Conservation (phyloP, 805 yeast species). For the Maudiozyma serrabonitensis region DNA sequence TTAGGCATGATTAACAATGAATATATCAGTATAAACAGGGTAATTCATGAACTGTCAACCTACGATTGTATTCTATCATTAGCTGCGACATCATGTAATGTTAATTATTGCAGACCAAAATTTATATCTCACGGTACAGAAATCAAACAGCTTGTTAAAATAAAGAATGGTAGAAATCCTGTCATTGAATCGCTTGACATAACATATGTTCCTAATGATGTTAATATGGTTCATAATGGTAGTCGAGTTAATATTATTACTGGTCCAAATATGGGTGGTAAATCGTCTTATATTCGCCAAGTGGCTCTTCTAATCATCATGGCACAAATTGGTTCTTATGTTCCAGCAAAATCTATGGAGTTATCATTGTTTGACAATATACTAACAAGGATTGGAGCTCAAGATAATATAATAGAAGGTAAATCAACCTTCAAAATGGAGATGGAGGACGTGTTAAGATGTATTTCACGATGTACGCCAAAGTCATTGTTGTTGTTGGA, state of each 20-base stretch:
- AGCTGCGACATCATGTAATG: constrained; percentile 46
- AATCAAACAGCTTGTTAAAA: constrained; percentile 35
- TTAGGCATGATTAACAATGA: constrained; percentile 30
- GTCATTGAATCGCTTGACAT: constrained; percentile 44
- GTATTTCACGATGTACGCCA: constrained; percentile 65
- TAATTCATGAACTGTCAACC: constrained; percentile 40
- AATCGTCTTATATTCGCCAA: constrained; percentile 47
- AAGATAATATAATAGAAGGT: constrained; percentile 64
- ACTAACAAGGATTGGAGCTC: constrained; percentile 67
- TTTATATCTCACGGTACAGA: constrained; percentile 30
- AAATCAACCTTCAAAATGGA: constrained; percentile 90
- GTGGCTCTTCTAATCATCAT: constrained; percentile 39
- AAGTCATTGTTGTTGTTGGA: constrained; percentile 83
- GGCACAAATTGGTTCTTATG: constrained; percentile 50
- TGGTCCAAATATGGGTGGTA: constrained; percentile 58
- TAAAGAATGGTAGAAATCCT: constrained; percentile 57
- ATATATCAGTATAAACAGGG: constrained; percentile 31
- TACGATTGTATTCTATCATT: constrained; percentile 64
- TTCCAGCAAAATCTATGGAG: constrained; percentile 41
- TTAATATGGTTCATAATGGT: constrained; percentile 36
- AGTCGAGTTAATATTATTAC: constrained; percentile 54
- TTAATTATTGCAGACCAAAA: constrained; percentile 41
- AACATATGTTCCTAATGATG: constrained; percentile 58
- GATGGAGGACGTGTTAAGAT: constrained; percentile 88
- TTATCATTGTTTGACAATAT: constrained; percentile 59